These are phyloP conservation scores for Pythium sp. DNA, from an alignment of 352 stramenopile species.

Conservation along the genomic window DNA sequence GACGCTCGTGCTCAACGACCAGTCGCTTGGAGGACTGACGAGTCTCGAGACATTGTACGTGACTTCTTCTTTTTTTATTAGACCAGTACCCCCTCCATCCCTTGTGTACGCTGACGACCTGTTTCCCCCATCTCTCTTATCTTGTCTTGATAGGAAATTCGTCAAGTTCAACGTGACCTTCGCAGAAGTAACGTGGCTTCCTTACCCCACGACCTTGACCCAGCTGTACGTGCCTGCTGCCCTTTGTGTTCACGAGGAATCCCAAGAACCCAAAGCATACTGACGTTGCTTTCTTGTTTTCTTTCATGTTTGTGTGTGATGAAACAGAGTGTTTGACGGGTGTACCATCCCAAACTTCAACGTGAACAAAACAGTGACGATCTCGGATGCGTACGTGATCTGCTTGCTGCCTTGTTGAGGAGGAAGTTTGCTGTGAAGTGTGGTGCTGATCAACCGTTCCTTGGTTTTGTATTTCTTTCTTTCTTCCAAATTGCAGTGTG, in stretches of 20 bases:
- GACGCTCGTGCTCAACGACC: conserved; percentile 18
- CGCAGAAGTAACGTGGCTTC: conserved; percentile 33
- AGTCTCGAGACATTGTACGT: conserved; percentile 30
- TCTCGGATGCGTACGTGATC: conserved; percentile 35
- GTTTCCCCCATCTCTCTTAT: neutral
- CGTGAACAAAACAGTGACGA: conserved; percentile 26
- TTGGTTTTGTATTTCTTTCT: neutral
- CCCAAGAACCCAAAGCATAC: neutral
- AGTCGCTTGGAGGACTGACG: conserved; percentile 23
- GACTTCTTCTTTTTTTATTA: neutral
- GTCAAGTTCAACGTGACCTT: conserved; percentile 42
- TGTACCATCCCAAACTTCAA: conserved; percentile 36
- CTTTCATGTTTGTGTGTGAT: neutral
- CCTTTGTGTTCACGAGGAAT: neutral
- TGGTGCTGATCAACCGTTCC: neutral
- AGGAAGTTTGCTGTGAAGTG: neutral
- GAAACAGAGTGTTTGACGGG: conserved; percentile 40
- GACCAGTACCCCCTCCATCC: neutral
- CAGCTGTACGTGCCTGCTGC: conserved; percentile 29
- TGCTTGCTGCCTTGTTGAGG: neutral
- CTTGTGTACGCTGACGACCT: neutral
- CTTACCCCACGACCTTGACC: conserved; percentile 23
- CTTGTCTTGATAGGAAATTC: conserved; percentile 24
- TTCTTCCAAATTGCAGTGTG: conserved; percentile 15
- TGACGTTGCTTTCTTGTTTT: neutral